Evolutionary conservation across 164 flowering plant genomes (phyloP), one percentile per base, ranked within the genome.

Genomic region (Chimonanthus salicifolius): DNA sequence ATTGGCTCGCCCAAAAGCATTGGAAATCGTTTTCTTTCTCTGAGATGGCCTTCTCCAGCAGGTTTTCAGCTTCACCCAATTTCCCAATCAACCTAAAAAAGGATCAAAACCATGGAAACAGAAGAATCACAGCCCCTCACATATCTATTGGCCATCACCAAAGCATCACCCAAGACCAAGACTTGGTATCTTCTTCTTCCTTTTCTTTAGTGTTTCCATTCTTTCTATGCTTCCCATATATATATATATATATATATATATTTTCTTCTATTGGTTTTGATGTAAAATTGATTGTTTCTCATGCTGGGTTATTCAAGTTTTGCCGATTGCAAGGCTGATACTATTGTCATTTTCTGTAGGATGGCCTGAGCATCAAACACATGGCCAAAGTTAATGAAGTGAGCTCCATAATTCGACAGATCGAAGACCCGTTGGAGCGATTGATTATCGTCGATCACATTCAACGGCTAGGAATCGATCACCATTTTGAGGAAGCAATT

Each of bases 401-500:
- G 44, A 4, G 64, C 18, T 16, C 5, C 6, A 2, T 67, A 49
- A 44, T 74, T 47, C 46, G 21, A 3, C 6, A 47, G 45, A 5
- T 15, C 7, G 16, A 54, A 33, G 73, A 73, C 21, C 76, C 74
- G n/a, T 50, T 58, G 15, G 72, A 73, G 58, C 4, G 70, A 4
- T 43, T 77, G 72, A 45, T 18, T 5, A 68, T 80, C 71, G 71
- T 83, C 2, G 88, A 85, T 73, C 58, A 73, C 44, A 47, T 80
- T 7, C 83, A 82, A 78, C 67, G 80, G 66, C 78, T 82, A 0
- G 79, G 82, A 16, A 72, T 82, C 7, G 80, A 76, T 60, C 20
- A 78, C 72, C 78, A 83, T 73, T 85, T 82, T 44, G 8, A 71
- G 18, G 78, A 80, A 47, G 85, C 80, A 69, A 84, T 82, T 43